Evolutionary conservation across 176 grass and related monocot genomes (phyloP).

Genomic region (Lolium perenne): DNA sequence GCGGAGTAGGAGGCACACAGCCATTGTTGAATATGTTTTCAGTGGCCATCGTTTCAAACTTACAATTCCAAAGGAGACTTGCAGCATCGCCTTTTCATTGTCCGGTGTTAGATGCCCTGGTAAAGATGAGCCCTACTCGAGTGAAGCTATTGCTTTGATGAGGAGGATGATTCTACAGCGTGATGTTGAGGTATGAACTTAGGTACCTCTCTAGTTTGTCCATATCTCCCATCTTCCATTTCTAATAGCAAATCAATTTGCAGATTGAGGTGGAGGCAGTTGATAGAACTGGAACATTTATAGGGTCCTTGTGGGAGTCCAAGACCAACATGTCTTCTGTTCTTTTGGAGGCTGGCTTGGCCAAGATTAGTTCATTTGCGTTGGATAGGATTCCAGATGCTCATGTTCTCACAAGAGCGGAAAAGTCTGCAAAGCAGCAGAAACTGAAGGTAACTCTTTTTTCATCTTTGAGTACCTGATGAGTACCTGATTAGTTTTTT

Average conservation of each 20-base stretch:
- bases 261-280: constrained; percentile 97
- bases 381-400: constrained; percentile 86
- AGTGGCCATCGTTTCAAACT: constrained; percentile 98
- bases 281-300: constrained; percentile 93
- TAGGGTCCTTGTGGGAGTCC: constrained; percentile 89
- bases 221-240: not conserved
- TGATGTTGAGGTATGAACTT: constrained; percentile 77
- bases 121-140: constrained; percentile 82
- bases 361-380: constrained; percentile 84
- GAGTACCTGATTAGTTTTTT: no score
- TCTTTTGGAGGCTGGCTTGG: constrained; percentile 86
- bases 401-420: constrained; percentile 60
- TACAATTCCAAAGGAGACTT: constrained; percentile 96
- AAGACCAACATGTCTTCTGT: constrained; percentile 79
- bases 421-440: constrained; percentile 90
- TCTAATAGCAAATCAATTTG: constrained; percentile 28
- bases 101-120: constrained; percentile 95
- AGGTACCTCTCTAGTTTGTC: not conserved
- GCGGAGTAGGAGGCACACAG: constrained; percentile 76
- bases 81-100: constrained; percentile 94
- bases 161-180: constrained; percentile 87
- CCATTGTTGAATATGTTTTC: constrained; percentile 95
- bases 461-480: constrained; percentile 1
- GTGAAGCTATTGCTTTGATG: constrained; percentile 98
- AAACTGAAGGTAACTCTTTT: constrained; percentile 71